Conservation (phyloP, 148 eudicot genomes). For the Camellia sinensis region DNA sequence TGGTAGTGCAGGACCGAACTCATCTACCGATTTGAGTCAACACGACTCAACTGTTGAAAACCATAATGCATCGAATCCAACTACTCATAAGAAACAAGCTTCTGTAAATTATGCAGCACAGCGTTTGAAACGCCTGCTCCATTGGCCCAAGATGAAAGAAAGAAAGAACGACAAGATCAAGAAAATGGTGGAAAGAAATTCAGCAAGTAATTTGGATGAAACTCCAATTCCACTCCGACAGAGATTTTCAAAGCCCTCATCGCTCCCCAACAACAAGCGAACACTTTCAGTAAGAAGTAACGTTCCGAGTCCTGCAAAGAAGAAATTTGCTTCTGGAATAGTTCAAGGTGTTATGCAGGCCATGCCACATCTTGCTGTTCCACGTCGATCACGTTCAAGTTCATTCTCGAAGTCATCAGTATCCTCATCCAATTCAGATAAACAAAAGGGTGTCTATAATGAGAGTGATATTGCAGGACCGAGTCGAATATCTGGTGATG, state of each 20-base stretch:
- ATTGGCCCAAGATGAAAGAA: constrained; percentile 56
- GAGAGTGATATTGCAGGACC: constrained; percentile 38
- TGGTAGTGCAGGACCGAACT: constrained; percentile 17
- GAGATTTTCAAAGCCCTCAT: constrained; percentile 49
- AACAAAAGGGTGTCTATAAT: constrained; percentile 39
- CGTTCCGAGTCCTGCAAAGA: constrained; percentile 78
- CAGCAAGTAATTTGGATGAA: constrained; percentile 34
- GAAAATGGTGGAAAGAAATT: constrained; percentile 33
- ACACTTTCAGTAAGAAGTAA: constrained; percentile 74
- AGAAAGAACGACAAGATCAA: constrained; percentile 29
- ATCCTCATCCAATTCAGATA: constrained; percentile 57
- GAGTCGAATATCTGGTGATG: constrained; percentile 23
- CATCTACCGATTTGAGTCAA: constrained; percentile 41
- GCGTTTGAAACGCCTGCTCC: constrained; percentile 55
- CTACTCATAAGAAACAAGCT: constrained; percentile 33
- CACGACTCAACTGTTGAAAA: constrained; percentile 33
- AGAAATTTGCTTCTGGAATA: constrained; percentile 68
- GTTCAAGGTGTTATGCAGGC: constrained; percentile 55
- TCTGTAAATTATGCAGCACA: constrained; percentile 44
- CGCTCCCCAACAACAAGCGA: constrained; percentile 61
- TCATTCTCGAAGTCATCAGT: constrained; percentile 58
- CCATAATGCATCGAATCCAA: constrained; percentile 10
- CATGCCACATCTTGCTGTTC: constrained; percentile 31
- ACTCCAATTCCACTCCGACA: constrained; percentile 63
- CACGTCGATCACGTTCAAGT: constrained; percentile 50